phyloP scores from a whole-genome alignment of 192 early-diverging fungal species.

The Gaertneriomyces sp. region DNA sequence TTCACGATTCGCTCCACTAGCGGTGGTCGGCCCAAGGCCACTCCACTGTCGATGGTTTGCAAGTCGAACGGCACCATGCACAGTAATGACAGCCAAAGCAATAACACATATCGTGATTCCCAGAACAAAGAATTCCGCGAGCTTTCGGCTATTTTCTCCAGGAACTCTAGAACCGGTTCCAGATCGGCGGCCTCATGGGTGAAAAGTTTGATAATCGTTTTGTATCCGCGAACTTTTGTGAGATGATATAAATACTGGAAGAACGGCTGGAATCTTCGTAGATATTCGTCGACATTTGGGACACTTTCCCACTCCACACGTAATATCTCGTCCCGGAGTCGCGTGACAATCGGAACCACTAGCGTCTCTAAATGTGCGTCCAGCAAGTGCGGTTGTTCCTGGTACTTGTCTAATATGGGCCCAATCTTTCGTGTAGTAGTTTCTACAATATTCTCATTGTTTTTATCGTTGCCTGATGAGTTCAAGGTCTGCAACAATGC shows the following conservation, averaged over 20 bases:
- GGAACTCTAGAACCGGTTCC: slow-evolving; percentile 79
- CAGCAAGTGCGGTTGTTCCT: slow-evolving; percentile 73
- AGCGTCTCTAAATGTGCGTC: slow-evolving; percentile 71
- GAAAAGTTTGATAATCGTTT: slow-evolving; percentile 87
- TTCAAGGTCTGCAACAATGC: too few relatives aligned
- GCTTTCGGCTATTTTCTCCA: slow-evolving; percentile 25
- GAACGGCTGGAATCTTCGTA: slow-evolving; percentile 15
- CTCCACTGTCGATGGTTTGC: slow-evolving; percentile 74
- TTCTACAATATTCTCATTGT: too few relatives aligned
- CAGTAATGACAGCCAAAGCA: slow-evolving; percentile 93
- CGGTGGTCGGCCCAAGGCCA: neutral
- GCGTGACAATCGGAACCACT: slow-evolving; percentile 55
- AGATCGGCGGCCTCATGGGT: slow-evolving; percentile 84
- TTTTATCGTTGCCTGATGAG: too few relatives aligned
- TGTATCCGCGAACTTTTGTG: slow-evolving; percentile 85
- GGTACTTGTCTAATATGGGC: slow-evolving; percentile 47
- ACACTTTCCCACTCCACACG: neutral
- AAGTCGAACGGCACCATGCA: slow-evolving; percentile 96
- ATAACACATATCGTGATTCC: slow-evolving; percentile 75
- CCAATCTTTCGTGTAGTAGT: too few relatives aligned
- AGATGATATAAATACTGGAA: slow-evolving; percentile 69
- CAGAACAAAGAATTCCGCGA: slow-evolving; percentile 42
- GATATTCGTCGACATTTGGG: neutral
- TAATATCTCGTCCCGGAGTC: slow-evolving; percentile 45
- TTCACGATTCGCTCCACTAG: slow-evolving; percentile 70